A percentile compares a stretch with the other conserved stretches of the same genome.
Conservation (phyloP, 2,329 filamentous ascomycete genomes). For the Magnaporthiopsis rhizophila region DNA sequence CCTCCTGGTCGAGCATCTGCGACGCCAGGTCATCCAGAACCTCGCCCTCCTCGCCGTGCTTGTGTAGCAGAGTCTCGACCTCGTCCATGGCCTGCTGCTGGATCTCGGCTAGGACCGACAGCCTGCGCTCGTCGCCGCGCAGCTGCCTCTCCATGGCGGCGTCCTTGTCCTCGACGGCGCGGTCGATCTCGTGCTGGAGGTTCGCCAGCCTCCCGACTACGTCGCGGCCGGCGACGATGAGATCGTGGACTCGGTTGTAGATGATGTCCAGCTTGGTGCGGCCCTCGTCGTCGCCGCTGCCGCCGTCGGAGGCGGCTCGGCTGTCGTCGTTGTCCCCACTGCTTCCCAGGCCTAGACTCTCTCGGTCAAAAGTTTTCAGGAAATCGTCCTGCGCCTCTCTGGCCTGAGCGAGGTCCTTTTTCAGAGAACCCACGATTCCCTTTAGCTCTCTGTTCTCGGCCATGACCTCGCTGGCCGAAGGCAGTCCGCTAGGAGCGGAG, state of each 20-base stretch:
- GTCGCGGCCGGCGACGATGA: background rate
- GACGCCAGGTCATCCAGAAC: background rate
- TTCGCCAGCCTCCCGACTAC: background rate
- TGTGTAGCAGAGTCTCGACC: background rate
- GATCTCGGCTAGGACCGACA: background rate
- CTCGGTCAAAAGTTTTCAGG: background rate
- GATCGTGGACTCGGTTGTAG: background rate
- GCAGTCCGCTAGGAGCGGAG: too few relatives aligned
- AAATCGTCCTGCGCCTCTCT: background rate
- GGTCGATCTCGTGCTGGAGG: background rate
- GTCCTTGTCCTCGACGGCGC: conserved; percentile 5
- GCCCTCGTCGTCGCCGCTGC: too few relatives aligned
- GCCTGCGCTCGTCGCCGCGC: background rate
- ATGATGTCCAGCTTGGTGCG: background rate
- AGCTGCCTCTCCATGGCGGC: background rate
- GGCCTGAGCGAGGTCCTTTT: background rate
- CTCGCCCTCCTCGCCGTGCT: background rate
- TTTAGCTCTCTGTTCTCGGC: background rate
- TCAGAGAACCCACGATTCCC: background rate
- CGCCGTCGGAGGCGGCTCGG: too few relatives aligned
- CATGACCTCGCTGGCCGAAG: background rate
- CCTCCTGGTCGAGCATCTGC: background rate
- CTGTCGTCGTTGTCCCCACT: background rate
- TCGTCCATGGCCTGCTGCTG: background rate
- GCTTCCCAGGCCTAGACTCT: background rate